phyloP scores from a whole-genome alignment of 108 stramenopile species.

The Skeletonema potamos region DNA sequence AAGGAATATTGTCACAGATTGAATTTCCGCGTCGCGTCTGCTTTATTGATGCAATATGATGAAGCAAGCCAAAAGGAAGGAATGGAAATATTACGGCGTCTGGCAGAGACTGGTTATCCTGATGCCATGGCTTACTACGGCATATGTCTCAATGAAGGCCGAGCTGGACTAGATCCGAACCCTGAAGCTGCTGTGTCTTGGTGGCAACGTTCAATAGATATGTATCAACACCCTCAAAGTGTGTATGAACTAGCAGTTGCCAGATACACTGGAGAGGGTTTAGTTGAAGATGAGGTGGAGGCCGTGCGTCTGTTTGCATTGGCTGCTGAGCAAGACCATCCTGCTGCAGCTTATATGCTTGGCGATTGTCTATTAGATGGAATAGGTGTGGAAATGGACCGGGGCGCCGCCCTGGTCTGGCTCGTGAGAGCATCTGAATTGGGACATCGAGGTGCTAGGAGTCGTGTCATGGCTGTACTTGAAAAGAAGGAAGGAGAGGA shows the following conservation, averaged over 20 bases:
- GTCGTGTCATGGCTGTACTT: slow-evolving; percentile 58
- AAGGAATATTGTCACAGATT: slow-evolving; percentile 21
- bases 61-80: slow-evolving; percentile 28
- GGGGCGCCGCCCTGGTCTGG: slow-evolving; percentile 59
- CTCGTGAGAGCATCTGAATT: slow-evolving; percentile 56
- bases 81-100: slow-evolving; percentile 21
- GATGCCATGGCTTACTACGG: slow-evolving; percentile 35
- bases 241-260: slow-evolving; percentile 61
- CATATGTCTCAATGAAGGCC: slow-evolving; percentile 56
- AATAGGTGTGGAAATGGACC: slow-evolving; percentile 44
- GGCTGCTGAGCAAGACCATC: slow-evolving; percentile 55
- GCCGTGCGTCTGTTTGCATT: slow-evolving; percentile 45
- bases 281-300: slow-evolving; percentile 46
- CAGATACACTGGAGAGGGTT: slow-evolving; percentile 60
- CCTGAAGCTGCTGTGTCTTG: slow-evolving; percentile 47
- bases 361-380: slow-evolving; percentile 69
- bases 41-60: slow-evolving; percentile 20
- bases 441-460: slow-evolving; percentile 64
- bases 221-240: slow-evolving; percentile 42
- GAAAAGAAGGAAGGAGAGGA: slow-evolving; percentile 43
- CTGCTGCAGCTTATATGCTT: slow-evolving; percentile 67
- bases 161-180: slow-evolving; percentile 49
- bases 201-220: slow-evolving; percentile 38
- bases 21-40: slow-evolving; percentile 26
- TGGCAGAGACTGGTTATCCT: slow-evolving; percentile 16